phyloP scores from a whole-genome alignment of 192 early-diverging fungal species.

The Coemansia sp. region DNA sequence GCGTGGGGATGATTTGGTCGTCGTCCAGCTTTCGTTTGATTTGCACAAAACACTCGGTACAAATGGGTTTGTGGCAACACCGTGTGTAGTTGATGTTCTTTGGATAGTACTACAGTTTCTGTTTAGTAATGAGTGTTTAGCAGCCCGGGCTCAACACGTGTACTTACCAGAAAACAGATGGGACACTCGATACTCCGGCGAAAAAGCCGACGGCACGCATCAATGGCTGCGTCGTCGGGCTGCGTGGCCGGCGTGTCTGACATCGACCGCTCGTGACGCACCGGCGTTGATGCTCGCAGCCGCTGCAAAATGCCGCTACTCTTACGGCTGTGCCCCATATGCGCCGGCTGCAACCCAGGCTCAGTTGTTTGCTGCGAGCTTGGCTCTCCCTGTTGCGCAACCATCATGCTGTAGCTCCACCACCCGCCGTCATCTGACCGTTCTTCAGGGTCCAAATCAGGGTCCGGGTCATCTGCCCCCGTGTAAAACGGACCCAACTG shows the following conservation, averaged over 20 bases:
- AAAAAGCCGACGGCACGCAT: slow-evolving; percentile 21
- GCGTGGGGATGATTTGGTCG: slow-evolving; percentile 59
- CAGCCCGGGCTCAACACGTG: too few relatives aligned
- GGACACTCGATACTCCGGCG: slow-evolving; percentile 80
- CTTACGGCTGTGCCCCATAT: slow-evolving; percentile 30
- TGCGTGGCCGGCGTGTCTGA: neutral
- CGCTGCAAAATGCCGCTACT: slow-evolving; percentile 48
- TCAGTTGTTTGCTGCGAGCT: too few relatives aligned
- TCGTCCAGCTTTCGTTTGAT: slow-evolving; percentile 78
- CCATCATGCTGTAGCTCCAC: slow-evolving; percentile 54
- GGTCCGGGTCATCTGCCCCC: slow-evolving; percentile 65
- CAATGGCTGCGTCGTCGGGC: slow-evolving; percentile 2
- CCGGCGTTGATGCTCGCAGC: neutral
- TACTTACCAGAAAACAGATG: slow-evolving; percentile 75
- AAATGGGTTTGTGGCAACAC: slow-evolving; percentile 94
- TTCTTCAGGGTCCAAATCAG: slow-evolving; percentile 10
- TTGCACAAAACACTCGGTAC: slow-evolving; percentile 97
- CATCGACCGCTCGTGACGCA: slow-evolving; percentile 6
- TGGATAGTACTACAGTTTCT: slow-evolving; percentile 74
- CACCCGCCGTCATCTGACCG: slow-evolving; percentile 28
- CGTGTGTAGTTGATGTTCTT: slow-evolving; percentile 87
- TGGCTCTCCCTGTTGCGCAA: slow-evolving; percentile 25
- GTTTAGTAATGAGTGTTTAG: too few relatives aligned
- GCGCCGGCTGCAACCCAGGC: too few relatives aligned
- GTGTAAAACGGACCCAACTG: slow-evolving; percentile 85